Base-by-base conservation (phyloP, 1,139 yeast species). In the Scheffersomyces segobiensis region DNA sequence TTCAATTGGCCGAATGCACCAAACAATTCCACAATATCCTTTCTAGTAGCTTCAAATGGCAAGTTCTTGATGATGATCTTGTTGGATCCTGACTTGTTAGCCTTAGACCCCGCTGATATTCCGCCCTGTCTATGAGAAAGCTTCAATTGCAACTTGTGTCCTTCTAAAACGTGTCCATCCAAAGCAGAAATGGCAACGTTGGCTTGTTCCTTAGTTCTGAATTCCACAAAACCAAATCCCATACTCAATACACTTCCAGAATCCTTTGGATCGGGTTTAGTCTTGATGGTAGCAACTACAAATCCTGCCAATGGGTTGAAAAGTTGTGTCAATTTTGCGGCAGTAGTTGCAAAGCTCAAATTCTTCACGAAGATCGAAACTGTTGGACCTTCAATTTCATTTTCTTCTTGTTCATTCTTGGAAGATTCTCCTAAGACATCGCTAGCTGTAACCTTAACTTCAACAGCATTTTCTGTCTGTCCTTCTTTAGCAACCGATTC, bases 171-270 rank as follows among this genome's bases (percentile, higher is more conserved):
- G 61, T 86, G 82, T 1, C 93, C 97, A 71, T 95, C 92, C 80
- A 93, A 77, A 0, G 89, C 82, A 32, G 82, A 72, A 56, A 92
- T 85, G 4, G 97, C 98, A 19, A 84, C 81, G 53, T 84, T 80
- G 0, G 99, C 99, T 67, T 89, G 87, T 54, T 87, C 91, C 63
- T 85, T 85, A 4, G 93, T 84, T 65, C 79, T 86, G 73, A 93
- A 96, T 74, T 95, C 99, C 39, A 86, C 97, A 75, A 95, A 95
- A 0, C 99, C 99, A 70, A 93, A 95, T 46, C 99, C 99, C 99
- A 95, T 95, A 67, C 97, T 91, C 61, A 87, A 81, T 19, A 81
- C 77, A 59, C 84, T 81, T 8, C 88, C 89, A 1, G 83, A 69
- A 59, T 86, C 85, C 74, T 88, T 91, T 53, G 97, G 86, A 74